phyloP scores from a whole-genome alignment of 2,329 filamentous ascomycete species.

The Monosporascus sp. region DNA sequence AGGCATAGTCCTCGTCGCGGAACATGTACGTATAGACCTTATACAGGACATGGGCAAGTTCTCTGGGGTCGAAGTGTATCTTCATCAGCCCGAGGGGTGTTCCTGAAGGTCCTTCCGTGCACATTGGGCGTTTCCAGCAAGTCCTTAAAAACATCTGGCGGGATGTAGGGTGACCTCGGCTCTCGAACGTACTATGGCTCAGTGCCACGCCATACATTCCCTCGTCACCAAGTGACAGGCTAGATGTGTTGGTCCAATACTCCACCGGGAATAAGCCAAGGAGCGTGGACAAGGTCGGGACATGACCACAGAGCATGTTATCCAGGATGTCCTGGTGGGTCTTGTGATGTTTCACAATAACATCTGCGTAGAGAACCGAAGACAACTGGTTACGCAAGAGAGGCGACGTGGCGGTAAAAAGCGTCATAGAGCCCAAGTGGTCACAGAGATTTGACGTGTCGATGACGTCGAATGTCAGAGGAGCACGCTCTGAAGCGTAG shows the following conservation, averaged over 20 bases:
- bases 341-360: conserved; percentile 28
- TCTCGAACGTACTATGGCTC: conserved; percentile 29
- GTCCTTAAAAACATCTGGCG: conserved; percentile 3
- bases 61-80: conserved; percentile 3
- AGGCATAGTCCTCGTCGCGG: conserved; percentile 1
- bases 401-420: conserved; percentile 40
- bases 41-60: conserved; percentile 6
- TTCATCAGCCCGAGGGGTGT: not conserved
- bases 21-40: conserved; percentile 12
- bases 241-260: conserved; percentile 31
- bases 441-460: conserved; percentile 49
- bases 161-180: conserved; percentile 18
- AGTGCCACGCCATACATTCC: not conserved
- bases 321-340: conserved; percentile 29
- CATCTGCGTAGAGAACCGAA: conserved; percentile 46
- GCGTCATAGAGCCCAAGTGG: conserved; percentile 37
- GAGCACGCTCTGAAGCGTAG: conserved; percentile 34
- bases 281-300: conserved; percentile 41
- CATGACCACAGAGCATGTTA: conserved; percentile 41
- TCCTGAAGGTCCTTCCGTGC: not conserved
- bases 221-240: conserved; percentile 6
- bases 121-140: conserved; percentile 8
- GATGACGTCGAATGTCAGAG: conserved; percentile 48
- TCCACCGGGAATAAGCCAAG: conserved; percentile 46
- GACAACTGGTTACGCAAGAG: conserved; percentile 38